phyloP scores from a whole-genome alignment of 148 eudicot genomes.

The Camellia sinensis region DNA sequence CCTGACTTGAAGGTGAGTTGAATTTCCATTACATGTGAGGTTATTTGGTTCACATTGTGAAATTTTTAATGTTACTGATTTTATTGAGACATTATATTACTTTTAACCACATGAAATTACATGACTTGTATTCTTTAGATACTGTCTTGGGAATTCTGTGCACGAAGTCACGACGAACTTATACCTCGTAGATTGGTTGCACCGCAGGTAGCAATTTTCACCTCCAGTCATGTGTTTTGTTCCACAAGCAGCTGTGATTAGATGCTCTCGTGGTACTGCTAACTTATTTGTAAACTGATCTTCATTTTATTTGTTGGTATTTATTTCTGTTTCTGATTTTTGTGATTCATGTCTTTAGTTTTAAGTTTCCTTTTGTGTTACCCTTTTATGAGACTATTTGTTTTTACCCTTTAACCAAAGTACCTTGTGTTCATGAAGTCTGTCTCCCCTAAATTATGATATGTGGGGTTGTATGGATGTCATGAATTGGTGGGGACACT shows the following conservation, averaged over 20 bases:
- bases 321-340: background rate
- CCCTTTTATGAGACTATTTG: background rate
- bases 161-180: constrained; percentile 50
- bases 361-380: background rate
- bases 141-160: constrained; percentile 67
- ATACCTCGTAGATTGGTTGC: constrained; percentile 38
- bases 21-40: background rate
- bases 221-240: background rate
- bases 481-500: background rate
- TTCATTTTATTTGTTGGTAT: background rate
- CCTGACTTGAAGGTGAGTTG: constrained; percentile 54
- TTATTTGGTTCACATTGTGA: background rate
- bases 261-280: background rate
- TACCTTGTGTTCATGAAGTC: background rate
- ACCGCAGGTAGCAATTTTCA: constrained; percentile 49
- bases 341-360: background rate
- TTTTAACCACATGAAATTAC: background rate
- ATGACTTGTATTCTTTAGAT: constrained; percentile 36
- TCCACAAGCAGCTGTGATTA: background rate
- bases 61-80: background rate
- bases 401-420: background rate
- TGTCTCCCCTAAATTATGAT: background rate
- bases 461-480: background rate
- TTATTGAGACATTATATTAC: background rate
- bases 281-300: background rate